Evolutionary conservation across 1,284 basidiomycete species (phyloP).

Genomic region (Ceratobasidium sp.): DNA sequence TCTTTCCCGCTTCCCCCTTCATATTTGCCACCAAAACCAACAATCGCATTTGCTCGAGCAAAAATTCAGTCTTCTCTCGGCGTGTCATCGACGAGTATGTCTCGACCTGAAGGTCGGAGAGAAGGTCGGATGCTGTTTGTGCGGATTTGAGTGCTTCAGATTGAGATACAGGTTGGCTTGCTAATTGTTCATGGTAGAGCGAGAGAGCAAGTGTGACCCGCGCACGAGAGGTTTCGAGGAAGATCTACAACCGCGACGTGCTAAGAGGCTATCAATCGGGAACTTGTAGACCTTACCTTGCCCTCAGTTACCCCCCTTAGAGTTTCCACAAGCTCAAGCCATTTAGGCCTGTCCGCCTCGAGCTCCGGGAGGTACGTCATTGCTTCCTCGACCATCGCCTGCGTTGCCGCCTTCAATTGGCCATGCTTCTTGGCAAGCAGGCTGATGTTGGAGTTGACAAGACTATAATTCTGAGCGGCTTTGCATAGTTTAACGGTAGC

Average conservation of each 20-base stretch:
- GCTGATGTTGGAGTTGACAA: slow-evolving; percentile 76
- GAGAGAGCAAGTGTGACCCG: slow-evolving; percentile 87
- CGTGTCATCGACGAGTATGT: slow-evolving; percentile 99
- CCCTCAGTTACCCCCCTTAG: slow-evolving; percentile 93
- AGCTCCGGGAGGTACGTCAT: slow-evolving; percentile 82
- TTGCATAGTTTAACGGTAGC: slow-evolving; percentile 76
- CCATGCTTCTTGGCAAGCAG: slow-evolving; percentile 95
- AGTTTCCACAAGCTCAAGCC: slow-evolving; percentile 88
- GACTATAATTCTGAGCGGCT: slow-evolving; percentile 69
- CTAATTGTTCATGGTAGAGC: slow-evolving; percentile 78
- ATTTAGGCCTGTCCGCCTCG: slow-evolving; percentile 71
- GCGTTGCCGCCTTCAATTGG: slow-evolving; percentile 89
- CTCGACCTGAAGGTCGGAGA: slow-evolving; percentile 96
- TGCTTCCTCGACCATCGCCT: slow-evolving; percentile 86
- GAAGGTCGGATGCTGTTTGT: slow-evolving; percentile 83
- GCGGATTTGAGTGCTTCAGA: slow-evolving; percentile 64
- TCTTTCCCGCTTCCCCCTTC: slow-evolving; percentile 62
- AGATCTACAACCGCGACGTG: slow-evolving; percentile 69
- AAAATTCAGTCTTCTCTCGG: slow-evolving; percentile 97
- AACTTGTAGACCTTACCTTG: slow-evolving; percentile 65
- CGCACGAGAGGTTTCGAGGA: slow-evolving; percentile 95
- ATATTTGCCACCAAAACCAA: slow-evolving; percentile 72
- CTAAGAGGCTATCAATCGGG: not conserved
- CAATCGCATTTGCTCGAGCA: slow-evolving; percentile 97
- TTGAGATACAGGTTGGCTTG: slow-evolving; percentile 55